Percentiles rank a stretch among this genome's conserved stretches.
Conservation (phyloP, 768 basidiomycete genomes). For the Kwoniella sp. region DNA sequence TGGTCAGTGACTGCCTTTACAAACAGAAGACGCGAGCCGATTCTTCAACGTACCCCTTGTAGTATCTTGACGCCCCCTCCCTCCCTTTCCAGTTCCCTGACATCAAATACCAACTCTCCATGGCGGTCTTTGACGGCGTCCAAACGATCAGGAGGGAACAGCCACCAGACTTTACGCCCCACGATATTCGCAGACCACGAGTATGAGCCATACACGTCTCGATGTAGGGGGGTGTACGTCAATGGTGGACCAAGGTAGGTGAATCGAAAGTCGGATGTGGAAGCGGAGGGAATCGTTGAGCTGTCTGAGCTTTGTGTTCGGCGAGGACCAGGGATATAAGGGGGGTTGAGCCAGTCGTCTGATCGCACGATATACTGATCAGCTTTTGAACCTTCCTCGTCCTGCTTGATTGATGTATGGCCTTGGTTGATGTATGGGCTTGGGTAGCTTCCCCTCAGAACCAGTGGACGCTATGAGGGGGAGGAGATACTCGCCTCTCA, state of each 20-base stretch:
- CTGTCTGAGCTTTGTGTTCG: too few relatives aligned
- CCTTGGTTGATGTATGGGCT: background rate
- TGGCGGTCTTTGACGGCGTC: constrained; percentile 17
- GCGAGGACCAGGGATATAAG: constrained; percentile 21
- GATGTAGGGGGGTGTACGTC: constrained; percentile 55
- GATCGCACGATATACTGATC: background rate
- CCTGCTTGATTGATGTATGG: too few relatives aligned
- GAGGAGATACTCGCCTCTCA: constrained; percentile 52
- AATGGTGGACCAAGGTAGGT: constrained; percentile 53
- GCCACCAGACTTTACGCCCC: constrained; percentile 55
- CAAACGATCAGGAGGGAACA: constrained; percentile 48
- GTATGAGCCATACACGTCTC: constrained; percentile 56
- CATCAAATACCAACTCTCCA: constrained; percentile 46
- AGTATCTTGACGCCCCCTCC: constrained; percentile 35
- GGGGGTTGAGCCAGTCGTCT: constrained; percentile 54
- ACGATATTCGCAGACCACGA: constrained; percentile 56
- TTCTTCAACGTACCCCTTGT: too few relatives aligned
- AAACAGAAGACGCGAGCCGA: constrained; percentile 21
- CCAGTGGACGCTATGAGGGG: too few relatives aligned
- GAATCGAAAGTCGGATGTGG: constrained; percentile 48
- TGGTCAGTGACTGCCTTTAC: background rate
- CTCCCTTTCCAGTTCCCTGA: constrained; percentile 39
- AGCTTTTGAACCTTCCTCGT: background rate
- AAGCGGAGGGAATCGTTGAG: background rate
- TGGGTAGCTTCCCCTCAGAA: too few relatives aligned